phyloP scores from a whole-genome alignment of 2,329 filamentous ascomycete genomes.

The Endocalyx cinctus region DNA sequence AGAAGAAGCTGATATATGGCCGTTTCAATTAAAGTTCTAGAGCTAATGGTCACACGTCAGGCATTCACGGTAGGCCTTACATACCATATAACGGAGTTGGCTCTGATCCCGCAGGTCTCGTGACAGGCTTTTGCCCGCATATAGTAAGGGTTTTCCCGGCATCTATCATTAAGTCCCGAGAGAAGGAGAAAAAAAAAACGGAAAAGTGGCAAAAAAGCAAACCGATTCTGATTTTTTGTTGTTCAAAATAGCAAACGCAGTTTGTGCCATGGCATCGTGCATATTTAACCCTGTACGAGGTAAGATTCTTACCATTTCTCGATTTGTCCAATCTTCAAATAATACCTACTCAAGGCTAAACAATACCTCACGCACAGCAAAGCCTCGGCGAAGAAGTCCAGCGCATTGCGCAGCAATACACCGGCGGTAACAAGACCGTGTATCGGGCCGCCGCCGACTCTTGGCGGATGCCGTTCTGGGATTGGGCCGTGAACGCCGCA shows the following conservation, averaged over 20 bases:
- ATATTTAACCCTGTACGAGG: constrained; percentile 51
- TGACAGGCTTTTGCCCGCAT: constrained; percentile 26
- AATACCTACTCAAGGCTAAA: too few relatives aligned
- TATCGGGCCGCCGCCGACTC: constrained; percentile 42
- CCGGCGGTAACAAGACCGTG: constrained; percentile 21
- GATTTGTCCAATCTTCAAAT: too few relatives aligned
- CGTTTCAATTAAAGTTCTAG: not conserved
- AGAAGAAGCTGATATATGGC: too few relatives aligned
- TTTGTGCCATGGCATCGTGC: constrained; percentile 54
- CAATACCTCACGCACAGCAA: constrained; percentile 42
- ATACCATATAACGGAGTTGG: constrained; percentile 37
- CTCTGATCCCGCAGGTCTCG: constrained; percentile 22
- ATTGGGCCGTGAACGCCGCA: constrained; percentile 42
- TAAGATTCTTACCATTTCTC: constrained; percentile 25
- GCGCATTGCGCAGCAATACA: constrained; percentile 41
- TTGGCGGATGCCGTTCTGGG: constrained; percentile 50
- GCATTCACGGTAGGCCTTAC: constrained; percentile 32
- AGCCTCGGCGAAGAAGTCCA: constrained; percentile 41
- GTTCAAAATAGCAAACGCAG: constrained; percentile 37
- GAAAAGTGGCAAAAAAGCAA: too few relatives aligned
- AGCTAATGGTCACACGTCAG: constrained; percentile 6
- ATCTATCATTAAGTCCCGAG: not conserved
- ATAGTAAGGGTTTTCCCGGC: constrained; percentile 29
- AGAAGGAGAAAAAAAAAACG: constrained; percentile 7
- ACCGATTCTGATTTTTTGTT: too few relatives aligned